phyloP scores from a whole-genome alignment of 2,329 filamentous ascomycete genomes.

The Monosporascus sp. region DNA sequence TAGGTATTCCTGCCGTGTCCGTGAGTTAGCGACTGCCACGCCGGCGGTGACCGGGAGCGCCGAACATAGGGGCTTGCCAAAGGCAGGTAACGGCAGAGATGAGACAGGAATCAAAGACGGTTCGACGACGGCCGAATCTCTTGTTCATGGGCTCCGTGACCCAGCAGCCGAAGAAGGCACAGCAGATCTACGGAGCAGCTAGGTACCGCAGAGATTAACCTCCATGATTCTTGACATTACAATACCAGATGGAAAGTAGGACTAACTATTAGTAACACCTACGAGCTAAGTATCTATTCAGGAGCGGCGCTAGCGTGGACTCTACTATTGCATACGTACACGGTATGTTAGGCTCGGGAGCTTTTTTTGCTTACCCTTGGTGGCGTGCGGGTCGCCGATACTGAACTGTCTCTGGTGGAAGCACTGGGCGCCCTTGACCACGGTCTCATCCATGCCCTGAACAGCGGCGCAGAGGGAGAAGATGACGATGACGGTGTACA shows the following conservation, averaged over 20 bases:
- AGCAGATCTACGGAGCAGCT: conserved; percentile 57
- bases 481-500: conserved; percentile 60
- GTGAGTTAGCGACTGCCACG: too few species aligned
- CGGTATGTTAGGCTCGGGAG: background rate
- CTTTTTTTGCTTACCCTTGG: conserved; percentile 21
- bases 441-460: conserved; percentile 67
- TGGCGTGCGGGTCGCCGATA: conserved; percentile 45
- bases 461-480: conserved; percentile 49
- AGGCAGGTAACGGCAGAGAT: conserved; percentile 53
- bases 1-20: conserved; percentile 27
- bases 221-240: background rate
- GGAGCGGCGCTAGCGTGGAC: too few species aligned
- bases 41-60: too few species aligned
- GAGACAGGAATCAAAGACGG: conserved; percentile 62
- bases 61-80: conserved; percentile 29
- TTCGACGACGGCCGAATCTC: conserved; percentile 63
- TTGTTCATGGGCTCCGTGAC: conserved; percentile 68
- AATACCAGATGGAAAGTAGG: background rate
- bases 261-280: conserved; percentile 51
- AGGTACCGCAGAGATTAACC: background rate
- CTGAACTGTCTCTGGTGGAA: conserved; percentile 59
- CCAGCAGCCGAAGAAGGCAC: conserved; percentile 67
- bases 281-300: conserved; percentile 43
- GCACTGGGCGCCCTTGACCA: conserved; percentile 62
- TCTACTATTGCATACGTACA: conserved; percentile 1